Base-by-base conservation (phyloP, 2,329 filamentous ascomycete genomes). In the Penicillium expansum region DNA sequence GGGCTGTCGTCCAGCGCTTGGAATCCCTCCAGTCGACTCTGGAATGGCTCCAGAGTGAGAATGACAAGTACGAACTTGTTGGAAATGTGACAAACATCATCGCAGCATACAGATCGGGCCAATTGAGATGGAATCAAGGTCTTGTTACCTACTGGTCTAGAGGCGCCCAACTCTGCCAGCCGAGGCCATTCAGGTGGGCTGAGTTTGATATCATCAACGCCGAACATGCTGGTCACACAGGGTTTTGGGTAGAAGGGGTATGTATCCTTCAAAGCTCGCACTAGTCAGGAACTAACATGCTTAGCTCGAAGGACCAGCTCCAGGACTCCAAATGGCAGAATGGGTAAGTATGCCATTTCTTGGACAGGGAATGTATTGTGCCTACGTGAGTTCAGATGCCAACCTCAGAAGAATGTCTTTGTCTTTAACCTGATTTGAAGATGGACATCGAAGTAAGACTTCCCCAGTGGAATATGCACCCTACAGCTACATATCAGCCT, bases 141-240 rank as follows among this genome's bases (percentile, higher is more conserved):
- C 49, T 57, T 27, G 50, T 54, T 14, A 57, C 55, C 20, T 57
- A 57, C 20, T 54, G 49, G 55, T 44, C 50, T n/a, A 35, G 38
- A 9, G 55, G 55, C 18, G 5, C 10, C 3, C 43, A 38, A 16
- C 16, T 57, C n/a, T 57, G 29, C 4, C 20, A 54, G 7, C 51
- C 51, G 6, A 32, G 51, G 5, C 33, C 51, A 13, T 48, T 48
- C 33, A 10, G 10, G 10, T 48, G 42, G 41, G 14, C 39, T 7
- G 42, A 53, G 20, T 48, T 29, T n/a, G 8, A 48, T 9, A 2
- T 37, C 22, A 27, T 48, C 33, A 39, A n/a, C 30, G 32, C 10
- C 11, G 4, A 51, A 32, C 14, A 42, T 41, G n/a, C 5, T 2
- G 48, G 37, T 2, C 27, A 18, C 11, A 47, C n/a, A 4, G 32